Evolutionary conservation across 2,329 filamentous ascomycete species (phyloP).

Genomic region (Pseudogymnoascus sp.): DNA sequence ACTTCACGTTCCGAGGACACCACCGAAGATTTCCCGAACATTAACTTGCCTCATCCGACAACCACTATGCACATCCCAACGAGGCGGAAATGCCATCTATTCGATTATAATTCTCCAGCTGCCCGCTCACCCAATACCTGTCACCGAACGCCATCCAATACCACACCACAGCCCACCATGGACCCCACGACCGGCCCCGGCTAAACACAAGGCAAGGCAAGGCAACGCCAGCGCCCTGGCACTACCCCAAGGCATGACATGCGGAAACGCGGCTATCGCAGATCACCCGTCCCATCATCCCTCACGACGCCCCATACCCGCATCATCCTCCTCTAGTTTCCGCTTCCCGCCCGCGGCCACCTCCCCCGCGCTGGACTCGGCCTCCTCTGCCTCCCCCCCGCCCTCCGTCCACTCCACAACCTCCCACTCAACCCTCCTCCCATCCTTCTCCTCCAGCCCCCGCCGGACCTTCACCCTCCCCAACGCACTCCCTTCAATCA

Average conservation of each 20-base stretch:
- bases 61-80: background rate
- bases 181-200: background rate
- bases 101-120: background rate
- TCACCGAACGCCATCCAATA: background rate
- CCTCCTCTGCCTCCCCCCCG: constrained; percentile 31
- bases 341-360: constrained; percentile 39
- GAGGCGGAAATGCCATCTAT: background rate
- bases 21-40: background rate
- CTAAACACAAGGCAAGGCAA: background rate
- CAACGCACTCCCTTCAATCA: constrained; percentile 67
- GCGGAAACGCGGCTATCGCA: constrained; percentile 1
- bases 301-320: constrained; percentile 5
- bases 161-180: background rate
- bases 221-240: background rate
- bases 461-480: constrained; percentile 56
- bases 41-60: background rate
- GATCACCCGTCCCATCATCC: background rate
- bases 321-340: constrained; percentile 36
- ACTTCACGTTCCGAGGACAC: background rate
- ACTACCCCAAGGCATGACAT: background rate
- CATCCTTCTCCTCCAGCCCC: constrained; percentile 50
- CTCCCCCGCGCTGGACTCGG: constrained; percentile 16
- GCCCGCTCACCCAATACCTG: background rate
- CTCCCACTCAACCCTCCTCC: constrained; percentile 70
- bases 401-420: constrained; percentile 63